Conservation (phyloP, 208 protist species). For the Wallacemonas sp. region DNA sequence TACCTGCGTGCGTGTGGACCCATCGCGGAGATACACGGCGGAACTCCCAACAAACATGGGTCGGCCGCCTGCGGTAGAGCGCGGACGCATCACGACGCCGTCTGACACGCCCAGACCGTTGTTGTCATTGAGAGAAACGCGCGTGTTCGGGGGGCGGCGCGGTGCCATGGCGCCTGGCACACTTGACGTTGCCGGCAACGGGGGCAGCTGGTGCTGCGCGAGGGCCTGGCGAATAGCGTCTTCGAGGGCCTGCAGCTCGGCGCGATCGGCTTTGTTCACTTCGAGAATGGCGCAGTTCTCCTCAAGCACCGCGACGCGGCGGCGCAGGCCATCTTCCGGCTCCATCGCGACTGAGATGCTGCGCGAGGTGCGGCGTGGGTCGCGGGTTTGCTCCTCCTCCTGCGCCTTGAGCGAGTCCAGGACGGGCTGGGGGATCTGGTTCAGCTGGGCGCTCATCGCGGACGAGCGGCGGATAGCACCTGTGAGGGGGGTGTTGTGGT, state of each 20-base stretch:
- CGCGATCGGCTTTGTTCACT: slow-evolving; percentile 75
- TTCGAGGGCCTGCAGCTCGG: slow-evolving; percentile 62
- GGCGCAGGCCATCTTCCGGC: slow-evolving; percentile 51
- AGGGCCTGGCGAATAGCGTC: slow-evolving; percentile 37
- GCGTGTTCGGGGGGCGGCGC: slow-evolving; percentile 26
- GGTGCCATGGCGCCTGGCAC: slow-evolving; percentile 20
- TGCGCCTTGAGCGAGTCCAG: slow-evolving; percentile 40
- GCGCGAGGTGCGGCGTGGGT: not conserved
- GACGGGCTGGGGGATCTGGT: slow-evolving; percentile 37
- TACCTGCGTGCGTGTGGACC: slow-evolving; percentile 42
- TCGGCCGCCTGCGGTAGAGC: slow-evolving; percentile 27
- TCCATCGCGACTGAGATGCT: slow-evolving; percentile 45
- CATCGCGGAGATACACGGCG: slow-evolving; percentile 56
- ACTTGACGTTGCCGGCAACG: not conserved
- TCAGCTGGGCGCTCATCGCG: not conserved
- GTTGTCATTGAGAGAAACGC: slow-evolving; percentile 16
- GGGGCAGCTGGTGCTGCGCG: slow-evolving; percentile 12
- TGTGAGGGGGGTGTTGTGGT: slow-evolving; percentile 13
- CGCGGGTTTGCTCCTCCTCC: slow-evolving; percentile 23
- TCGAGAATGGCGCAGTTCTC: slow-evolving; percentile 71
- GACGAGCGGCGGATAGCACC: slow-evolving; percentile 4
- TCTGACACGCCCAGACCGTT: slow-evolving; percentile 10
- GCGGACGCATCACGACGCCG: slow-evolving; percentile 1
- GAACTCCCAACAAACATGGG: slow-evolving; percentile 61
- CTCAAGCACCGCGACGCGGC: slow-evolving; percentile 74